phyloP scores from a whole-genome alignment of 225 moss, liverwort and hornwort genomes.

The Straminergon stramineum region DNA sequence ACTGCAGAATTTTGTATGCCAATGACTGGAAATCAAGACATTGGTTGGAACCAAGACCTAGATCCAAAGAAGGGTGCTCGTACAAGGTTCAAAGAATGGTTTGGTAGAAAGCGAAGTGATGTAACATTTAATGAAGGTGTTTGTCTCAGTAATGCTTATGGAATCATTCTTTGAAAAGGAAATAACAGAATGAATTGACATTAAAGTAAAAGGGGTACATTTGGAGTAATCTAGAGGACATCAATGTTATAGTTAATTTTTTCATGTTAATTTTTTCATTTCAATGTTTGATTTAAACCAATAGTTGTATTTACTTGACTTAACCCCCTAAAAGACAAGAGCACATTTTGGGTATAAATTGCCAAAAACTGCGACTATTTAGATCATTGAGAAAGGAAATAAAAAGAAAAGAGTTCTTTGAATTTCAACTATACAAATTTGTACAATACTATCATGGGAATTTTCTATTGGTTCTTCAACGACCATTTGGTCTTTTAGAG shows the following conservation, averaged over 20 bases:
- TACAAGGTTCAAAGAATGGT: slow-evolving; percentile 20
- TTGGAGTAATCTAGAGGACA: not conserved
- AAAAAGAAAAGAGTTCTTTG: accelerated
- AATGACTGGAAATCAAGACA: slow-evolving; percentile 44
- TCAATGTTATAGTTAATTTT: not conserved
- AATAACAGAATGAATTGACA: not conserved
- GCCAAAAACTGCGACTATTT: accelerated
- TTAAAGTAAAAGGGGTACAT: not conserved
- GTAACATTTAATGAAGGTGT: slow-evolving; percentile 40
- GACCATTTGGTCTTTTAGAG: accelerated
- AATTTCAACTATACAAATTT: not conserved
- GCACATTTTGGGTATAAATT: not conserved
- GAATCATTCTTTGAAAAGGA: slow-evolving; percentile 8
- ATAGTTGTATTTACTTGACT: too few relatives aligned
- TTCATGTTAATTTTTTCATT: not conserved
- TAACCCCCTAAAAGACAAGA: accelerated
- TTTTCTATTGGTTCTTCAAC: accelerated
- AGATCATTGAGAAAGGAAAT: not conserved
- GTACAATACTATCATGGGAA: not conserved
- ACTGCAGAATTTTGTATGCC: slow-evolving; percentile 15
- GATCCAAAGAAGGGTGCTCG: slow-evolving; percentile 11
- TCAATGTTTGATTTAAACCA: not conserved
- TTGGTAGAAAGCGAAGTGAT: slow-evolving; percentile 30
- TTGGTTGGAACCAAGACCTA: slow-evolving; percentile 41
- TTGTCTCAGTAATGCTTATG: slow-evolving; percentile 42